Base-by-base conservation (phyloP, 1,284 basidiomycete species). In the Ganoderma boninense region DNA sequence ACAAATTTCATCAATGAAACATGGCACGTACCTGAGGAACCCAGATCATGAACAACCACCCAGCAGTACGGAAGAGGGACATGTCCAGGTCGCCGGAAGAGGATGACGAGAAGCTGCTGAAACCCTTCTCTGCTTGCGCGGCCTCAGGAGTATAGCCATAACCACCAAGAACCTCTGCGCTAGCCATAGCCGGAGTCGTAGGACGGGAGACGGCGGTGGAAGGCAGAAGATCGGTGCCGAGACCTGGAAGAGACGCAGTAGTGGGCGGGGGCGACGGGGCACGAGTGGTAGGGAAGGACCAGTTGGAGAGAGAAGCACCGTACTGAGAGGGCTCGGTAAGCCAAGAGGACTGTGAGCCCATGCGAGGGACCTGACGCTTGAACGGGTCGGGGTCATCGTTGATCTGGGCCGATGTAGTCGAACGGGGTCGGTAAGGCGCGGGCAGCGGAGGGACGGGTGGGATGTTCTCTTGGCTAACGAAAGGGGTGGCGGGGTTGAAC, bases 291-390 rank as follows among this genome's bases (percentile, higher is more conserved):
- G 92, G 87, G 82, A 87, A 92, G 2, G 90, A 92, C 90, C 91
- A 93, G 13, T 87, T 85, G 46, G 91, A 87, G 29, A 89, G 71
- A 0, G 89, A 89, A 13, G 83, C 80, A 64, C 87, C 88, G 6
- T 88, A 87, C n/a, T 84, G 87, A 57, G 86, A 84, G 3, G 86
- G 85, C 14, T 91, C 91, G 0, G 89, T 90, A 64, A 93, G 78
- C 91, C 92, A 93, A 6, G 92, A 93, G 18, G 83, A 89, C 75
- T 91, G 89, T 4, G 91, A 92, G 14, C 85, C 88, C 46, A 89
- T 79, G 49, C 89, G 85, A 43, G 83, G 81, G 11, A 83, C 79
- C 54, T 87, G 84, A 42, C 87, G 86, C 63, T 87, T 84, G 83
- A 92, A 91, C 11, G 89, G 90, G 72, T 92, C 90, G 14, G 87